Conservation (phyloP, 345 rosid genomes). For the Gossypium turneri region DNA sequence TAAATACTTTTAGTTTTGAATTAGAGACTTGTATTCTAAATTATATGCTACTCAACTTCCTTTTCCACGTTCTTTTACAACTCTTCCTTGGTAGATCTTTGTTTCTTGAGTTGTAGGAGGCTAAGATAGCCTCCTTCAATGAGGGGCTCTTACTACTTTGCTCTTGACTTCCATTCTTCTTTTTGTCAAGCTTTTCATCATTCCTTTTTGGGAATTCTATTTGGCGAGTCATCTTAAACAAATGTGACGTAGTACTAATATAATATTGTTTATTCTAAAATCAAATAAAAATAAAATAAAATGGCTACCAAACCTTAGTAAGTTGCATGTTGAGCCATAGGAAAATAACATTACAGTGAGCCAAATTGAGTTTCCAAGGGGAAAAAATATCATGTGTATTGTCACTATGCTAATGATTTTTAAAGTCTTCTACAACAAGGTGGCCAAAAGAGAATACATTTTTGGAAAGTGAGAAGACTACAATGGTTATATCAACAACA, state of each 20-base stretch:
- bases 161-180: conserved; percentile 19
- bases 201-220: conserved; percentile 40
- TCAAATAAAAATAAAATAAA: neutral
- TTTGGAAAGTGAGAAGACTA: conserved; percentile 33
- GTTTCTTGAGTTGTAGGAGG: conserved; percentile 28
- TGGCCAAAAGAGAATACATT: conserved; percentile 35
- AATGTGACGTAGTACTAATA: neutral
- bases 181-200: conserved; percentile 31
- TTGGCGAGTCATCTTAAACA: conserved; percentile 21
- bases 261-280: neutral
- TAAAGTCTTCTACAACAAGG: conserved; percentile 28
- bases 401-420: conserved; percentile 23
- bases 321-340: conserved; percentile 47
- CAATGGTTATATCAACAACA: conserved; percentile 34
- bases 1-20: too few species aligned
- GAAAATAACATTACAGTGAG: conserved; percentile 33
- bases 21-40: conserved; percentile 5
- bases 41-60: conserved; percentile 27
- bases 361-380: conserved; percentile 37
- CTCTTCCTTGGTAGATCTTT: conserved; percentile 31
- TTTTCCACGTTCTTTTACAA: conserved; percentile 31
- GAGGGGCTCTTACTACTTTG: conserved; percentile 43
- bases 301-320: conserved; percentile 23
- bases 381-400: conserved; percentile 17
- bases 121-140: conserved; percentile 18